Conservation (phyloP, 2,329 filamentous ascomycete genomes). For the Alternaria gaisen region DNA sequence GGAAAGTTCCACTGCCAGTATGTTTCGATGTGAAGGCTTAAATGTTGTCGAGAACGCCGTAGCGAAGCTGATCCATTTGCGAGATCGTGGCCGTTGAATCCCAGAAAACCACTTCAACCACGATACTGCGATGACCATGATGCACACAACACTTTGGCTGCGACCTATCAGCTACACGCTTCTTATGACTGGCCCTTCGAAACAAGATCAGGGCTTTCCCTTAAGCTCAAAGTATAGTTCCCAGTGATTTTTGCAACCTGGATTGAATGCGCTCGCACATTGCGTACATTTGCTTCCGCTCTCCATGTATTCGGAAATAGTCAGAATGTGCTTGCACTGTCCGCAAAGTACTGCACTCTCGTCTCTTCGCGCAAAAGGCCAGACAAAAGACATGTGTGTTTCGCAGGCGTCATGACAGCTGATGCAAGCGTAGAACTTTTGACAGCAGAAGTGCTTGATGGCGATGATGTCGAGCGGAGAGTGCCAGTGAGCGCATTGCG, state of each 20-base stretch:
- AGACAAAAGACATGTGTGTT: conserved; percentile 34
- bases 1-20: too few species aligned
- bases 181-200: too few species aligned
- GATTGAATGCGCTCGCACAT: conserved; percentile 45
- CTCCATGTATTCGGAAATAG: conserved; percentile 42
- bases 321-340: conserved; percentile 38
- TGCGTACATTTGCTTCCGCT: conserved; percentile 37
- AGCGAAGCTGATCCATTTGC: too few species aligned
- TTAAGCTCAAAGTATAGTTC: conserved; percentile 40
- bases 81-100: too few species aligned
- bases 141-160: background rate
- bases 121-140: background rate
- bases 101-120: too few species aligned
- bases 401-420: conserved; percentile 44
- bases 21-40: too few species aligned
- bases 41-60: too few species aligned
- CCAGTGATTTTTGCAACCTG: conserved; percentile 49
- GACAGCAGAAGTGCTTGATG: conserved; percentile 49
- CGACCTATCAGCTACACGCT: too few species aligned
- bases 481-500: conserved; percentile 47
- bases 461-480: conserved; percentile 49
- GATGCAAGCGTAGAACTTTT: conserved; percentile 50
- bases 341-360: conserved; percentile 45
- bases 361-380: conserved; percentile 28
- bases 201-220: background rate